A percentile compares a stretch with the other conserved stretches of the same genome.
These are phyloP conservation scores for Apophysomyces sp. DNA, from an alignment of 371 early-diverging fungal genomes.

Conservation along the genomic window DNA sequence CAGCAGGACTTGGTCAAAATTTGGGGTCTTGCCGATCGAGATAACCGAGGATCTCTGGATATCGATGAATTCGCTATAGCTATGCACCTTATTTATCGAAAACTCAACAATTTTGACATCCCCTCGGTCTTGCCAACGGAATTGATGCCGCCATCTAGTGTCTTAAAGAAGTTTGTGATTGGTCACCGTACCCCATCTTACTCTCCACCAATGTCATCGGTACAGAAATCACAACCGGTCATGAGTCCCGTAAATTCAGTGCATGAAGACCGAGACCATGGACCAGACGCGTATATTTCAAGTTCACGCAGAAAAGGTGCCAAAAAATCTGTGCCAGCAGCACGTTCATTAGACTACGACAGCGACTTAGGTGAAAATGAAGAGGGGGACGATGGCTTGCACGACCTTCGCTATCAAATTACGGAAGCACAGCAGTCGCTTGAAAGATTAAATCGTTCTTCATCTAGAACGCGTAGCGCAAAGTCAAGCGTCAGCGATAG, in stretches of 20 bases:
- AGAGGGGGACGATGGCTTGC: slow-evolving; percentile 19
- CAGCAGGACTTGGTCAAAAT: slow-evolving; percentile 45
- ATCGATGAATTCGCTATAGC: slow-evolving; percentile 53
- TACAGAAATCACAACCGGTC: background rate
- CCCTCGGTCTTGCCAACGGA: slow-evolving; percentile 78
- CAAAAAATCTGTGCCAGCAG: slow-evolving; percentile 5
- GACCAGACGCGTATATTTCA: slow-evolving; percentile 50
- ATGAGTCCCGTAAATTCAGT: slow-evolving; percentile 3
- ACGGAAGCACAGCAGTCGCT: slow-evolving; percentile 40
- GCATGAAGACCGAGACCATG: slow-evolving; percentile 23
- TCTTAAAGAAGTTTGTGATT: slow-evolving; percentile 58
- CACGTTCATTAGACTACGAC: slow-evolving; percentile 1
- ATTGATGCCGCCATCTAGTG: slow-evolving; percentile 76
- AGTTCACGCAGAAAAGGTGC: slow-evolving; percentile 47
- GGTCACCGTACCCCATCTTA: slow-evolving; percentile 26
- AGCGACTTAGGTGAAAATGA: slow-evolving; percentile 12
- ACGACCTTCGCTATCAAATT: slow-evolving; percentile 50
- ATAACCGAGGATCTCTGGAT: slow-evolving; percentile 48
- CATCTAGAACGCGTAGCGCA: background rate
- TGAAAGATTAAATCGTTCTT: slow-evolving; percentile 11
- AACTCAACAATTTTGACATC: slow-evolving; percentile 73
- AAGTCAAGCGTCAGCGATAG: slow-evolving; percentile 5
- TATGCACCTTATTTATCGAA: slow-evolving; percentile 65
- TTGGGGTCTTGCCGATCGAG: slow-evolving; percentile 49
- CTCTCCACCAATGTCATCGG: slow-evolving; percentile 10